phyloP scores from a whole-genome alignment of 495 filamentous ascomycete species.

The Aspergillus bridgeri region DNA sequence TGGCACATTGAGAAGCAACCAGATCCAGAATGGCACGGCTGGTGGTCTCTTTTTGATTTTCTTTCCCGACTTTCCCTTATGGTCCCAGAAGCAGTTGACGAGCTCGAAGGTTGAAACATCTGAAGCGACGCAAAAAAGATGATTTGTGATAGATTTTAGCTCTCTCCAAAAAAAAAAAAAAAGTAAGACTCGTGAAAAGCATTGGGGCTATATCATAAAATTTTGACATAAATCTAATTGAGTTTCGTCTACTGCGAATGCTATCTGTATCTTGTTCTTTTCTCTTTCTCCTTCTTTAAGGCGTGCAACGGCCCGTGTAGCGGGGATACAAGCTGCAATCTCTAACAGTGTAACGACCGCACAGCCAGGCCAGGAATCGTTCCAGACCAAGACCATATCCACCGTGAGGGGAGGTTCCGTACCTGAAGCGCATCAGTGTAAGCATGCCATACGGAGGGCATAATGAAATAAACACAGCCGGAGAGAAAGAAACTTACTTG shows the following conservation, averaged over 20 bases:
- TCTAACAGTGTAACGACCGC: conserved; percentile 83
- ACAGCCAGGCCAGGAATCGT: conserved; percentile 96
- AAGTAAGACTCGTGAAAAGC: no score
- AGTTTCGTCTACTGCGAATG: background rate
- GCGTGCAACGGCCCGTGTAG: conserved; percentile 91
- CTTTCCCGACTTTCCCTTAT: no score
- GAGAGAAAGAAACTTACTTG: conserved; percentile 64
- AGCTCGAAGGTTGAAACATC: no score
- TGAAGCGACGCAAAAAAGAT: no score
- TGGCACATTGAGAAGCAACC: no score
- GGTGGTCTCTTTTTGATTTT: no score
- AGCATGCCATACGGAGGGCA: no score
- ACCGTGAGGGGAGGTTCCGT: conserved; percentile 89
- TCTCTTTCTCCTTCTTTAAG: conserved; percentile 43
- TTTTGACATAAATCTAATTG: background rate
- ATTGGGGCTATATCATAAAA: background rate
- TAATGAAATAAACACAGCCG: no score
- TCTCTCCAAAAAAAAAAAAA: no score
- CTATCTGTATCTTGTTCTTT: background rate
- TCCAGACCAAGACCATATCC: conserved; percentile 95
- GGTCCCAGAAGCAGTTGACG: no score
- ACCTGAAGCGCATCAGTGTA: conserved; percentile 60
- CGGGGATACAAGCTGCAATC: conserved; percentile 89
- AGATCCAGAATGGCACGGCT: no score
- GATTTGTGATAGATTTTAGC: no score